Conservation (phyloP, 225 moss, liverwort and hornwort species). For the Bryoerythrophyllum caledonicum region DNA sequence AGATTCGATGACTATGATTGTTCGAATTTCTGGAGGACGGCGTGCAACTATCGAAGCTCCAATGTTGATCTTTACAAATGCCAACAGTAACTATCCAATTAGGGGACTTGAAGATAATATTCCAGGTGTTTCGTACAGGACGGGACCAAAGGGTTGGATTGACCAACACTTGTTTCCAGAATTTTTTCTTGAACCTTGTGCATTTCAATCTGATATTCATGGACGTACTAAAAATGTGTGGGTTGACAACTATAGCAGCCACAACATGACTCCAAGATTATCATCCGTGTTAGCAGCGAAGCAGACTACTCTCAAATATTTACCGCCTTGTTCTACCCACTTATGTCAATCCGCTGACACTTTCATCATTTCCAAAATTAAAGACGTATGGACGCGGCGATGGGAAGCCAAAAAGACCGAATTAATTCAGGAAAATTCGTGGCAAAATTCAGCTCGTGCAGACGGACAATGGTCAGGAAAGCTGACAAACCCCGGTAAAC, state of each 20-base stretch:
- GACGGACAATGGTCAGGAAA: too few relatives aligned
- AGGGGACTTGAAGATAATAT: too few relatives aligned
- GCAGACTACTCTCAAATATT: background rate
- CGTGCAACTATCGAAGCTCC: too few relatives aligned
- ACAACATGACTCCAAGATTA: background rate
- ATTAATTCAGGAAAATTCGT: background rate
- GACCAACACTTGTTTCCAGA: background rate
- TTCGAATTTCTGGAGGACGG: too few relatives aligned
- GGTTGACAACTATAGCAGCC: background rate
- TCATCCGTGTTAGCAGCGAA: background rate
- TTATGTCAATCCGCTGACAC: background rate
- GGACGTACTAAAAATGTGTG: background rate
- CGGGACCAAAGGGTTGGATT: too few relatives aligned
- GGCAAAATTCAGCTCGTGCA: background rate
- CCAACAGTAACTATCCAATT: too few relatives aligned
- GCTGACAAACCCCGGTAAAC: background rate
- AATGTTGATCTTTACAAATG: too few relatives aligned
- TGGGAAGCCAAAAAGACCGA: too few relatives aligned
- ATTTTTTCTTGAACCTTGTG: background rate
- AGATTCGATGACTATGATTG: too few relatives aligned
- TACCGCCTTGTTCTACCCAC: background rate
- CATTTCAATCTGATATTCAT: background rate
- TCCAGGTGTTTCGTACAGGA: too few relatives aligned
- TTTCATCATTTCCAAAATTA: background rate
- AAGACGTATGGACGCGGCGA: too few relatives aligned